Evolutionary conservation across 2,329 filamentous ascomycete genomes (phyloP).

Genomic region (Elsinoe batatas): DNA sequence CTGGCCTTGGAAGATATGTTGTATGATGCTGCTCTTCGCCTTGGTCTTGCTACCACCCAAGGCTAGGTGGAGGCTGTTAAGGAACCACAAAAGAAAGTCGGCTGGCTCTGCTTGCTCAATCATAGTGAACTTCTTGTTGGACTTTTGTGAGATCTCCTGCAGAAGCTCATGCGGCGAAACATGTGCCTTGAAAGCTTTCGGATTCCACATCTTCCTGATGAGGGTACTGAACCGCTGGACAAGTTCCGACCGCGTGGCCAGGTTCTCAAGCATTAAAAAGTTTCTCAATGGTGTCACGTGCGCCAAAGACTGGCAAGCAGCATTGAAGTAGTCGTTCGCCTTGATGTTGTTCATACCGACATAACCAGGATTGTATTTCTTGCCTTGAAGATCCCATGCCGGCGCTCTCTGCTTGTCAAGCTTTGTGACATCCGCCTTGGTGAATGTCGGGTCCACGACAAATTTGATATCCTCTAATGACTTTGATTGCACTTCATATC

Average conservation of each 20-base stretch:
- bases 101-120: slow-evolving; percentile 89
- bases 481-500: slow-evolving; percentile 91
- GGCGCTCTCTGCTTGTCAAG: slow-evolving; percentile 58
- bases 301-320: slow-evolving; percentile 80
- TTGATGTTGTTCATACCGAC: slow-evolving; percentile 99
- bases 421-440: slow-evolving; percentile 65
- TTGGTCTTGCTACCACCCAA: slow-evolving; percentile 84
- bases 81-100: slow-evolving; percentile 93
- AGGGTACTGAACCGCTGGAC: slow-evolving; percentile 81
- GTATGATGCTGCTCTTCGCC: slow-evolving; percentile 74
- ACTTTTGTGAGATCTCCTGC: slow-evolving; percentile 83
- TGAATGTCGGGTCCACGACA: slow-evolving; percentile 83
- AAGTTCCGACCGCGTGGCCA: slow-evolving; percentile 65
- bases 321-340: slow-evolving; percentile 97
- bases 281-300: slow-evolving; percentile 86
- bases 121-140: slow-evolving; percentile 84
- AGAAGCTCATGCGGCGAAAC: slow-evolving; percentile 95
- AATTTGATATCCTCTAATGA: slow-evolving; percentile 97
- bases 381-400: slow-evolving; percentile 69
- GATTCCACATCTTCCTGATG: slow-evolving; percentile 96
- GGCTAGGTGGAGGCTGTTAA: slow-evolving; percentile 88
- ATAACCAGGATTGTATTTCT: slow-evolving; percentile 84
- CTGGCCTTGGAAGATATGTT: slow-evolving; percentile 86
- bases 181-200: slow-evolving; percentile 88
- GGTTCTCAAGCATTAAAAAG: slow-evolving; percentile 79